Evolutionary conservation across 1,284 basidiomycete genomes (phyloP).

Genomic region (Salmacisia buchloeana): DNA sequence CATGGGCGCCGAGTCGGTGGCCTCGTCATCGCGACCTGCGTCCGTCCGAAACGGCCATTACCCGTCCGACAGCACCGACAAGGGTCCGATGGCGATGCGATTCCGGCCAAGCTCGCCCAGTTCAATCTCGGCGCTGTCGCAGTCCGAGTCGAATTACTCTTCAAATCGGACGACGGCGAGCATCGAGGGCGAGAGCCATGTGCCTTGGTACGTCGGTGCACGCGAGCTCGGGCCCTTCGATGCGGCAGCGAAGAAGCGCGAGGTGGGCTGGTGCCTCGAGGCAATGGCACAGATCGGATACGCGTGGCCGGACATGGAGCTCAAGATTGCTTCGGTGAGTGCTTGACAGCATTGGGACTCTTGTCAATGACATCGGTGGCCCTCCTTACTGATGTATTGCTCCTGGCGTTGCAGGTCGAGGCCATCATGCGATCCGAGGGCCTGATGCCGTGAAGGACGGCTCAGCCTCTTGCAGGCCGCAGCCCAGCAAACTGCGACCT

Average conservation of each 20-base stretch:
- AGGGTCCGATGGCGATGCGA: background rate
- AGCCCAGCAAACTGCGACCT: no score
- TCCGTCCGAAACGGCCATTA: no score
- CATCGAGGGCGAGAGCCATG: slow-evolving; percentile 10
- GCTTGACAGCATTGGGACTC: no score
- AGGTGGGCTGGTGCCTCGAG: slow-evolving; percentile 36
- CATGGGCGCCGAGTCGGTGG: no score
- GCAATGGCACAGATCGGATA: slow-evolving; percentile 43
- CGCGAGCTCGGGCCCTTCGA: slow-evolving; percentile 34
- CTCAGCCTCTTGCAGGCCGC: no score
- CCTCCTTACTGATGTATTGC: no score
- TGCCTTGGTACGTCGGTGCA: slow-evolving; percentile 14
- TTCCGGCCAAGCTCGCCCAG: background rate
- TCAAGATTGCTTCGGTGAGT: slow-evolving; percentile 25
- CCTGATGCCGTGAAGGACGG: background rate
- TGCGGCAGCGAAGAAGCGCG: slow-evolving; percentile 30
- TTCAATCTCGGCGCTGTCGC: background rate
- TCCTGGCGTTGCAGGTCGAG: no score
- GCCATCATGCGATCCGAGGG: slow-evolving; percentile 1
- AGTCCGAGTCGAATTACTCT: background rate
- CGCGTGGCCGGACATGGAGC: slow-evolving; percentile 38
- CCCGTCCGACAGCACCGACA: no score
- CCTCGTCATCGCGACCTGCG: no score
- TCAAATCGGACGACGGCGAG: background rate
- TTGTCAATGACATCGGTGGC: no score